phyloP scores from a whole-genome alignment of 441 rosid genomes.

The Gossypium schwendimanii region DNA sequence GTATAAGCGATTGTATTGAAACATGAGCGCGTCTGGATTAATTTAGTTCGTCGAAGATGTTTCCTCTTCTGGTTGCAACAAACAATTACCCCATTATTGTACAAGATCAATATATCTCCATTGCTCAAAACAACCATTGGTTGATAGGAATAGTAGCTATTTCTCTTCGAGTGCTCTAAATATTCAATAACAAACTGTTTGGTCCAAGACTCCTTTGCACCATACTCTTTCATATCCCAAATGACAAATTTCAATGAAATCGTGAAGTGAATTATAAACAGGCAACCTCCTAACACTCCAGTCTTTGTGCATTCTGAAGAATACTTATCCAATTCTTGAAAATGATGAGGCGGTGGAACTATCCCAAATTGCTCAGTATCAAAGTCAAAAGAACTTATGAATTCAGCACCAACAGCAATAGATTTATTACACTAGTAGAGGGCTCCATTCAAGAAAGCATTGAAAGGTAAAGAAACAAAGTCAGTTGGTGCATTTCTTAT shows the following conservation, averaged over 20 bases:
- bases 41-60: not conserved
- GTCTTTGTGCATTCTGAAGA: not conserved
- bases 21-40: conserved; percentile 13
- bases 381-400: too few relatives aligned
- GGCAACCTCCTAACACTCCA: conserved; percentile 15
- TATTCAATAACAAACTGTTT: conserved; percentile 17
- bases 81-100: conserved; percentile 4
- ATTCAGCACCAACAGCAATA: too few relatives aligned
- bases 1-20: not conserved
- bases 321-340: conserved; percentile 5
- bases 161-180: conserved; percentile 10
- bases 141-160: conserved; percentile 10
- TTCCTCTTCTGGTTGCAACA: conserved; percentile 11
- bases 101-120: conserved; percentile 14
- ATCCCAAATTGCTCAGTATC: too few relatives aligned
- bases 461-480: conserved; percentile 13
- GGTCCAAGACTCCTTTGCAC: conserved; percentile 17
- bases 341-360: conserved; percentile 12
- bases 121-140: not conserved
- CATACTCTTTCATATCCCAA: conserved; percentile 19
- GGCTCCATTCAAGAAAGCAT: not conserved
- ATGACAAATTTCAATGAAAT: conserved; percentile 6
- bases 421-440: too few relatives aligned
- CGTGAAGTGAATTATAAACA: conserved; percentile 8
- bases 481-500: conserved; percentile 8